Conservation (phyloP, 1,139 yeast genomes). For the Blastobotrys persicus region DNA sequence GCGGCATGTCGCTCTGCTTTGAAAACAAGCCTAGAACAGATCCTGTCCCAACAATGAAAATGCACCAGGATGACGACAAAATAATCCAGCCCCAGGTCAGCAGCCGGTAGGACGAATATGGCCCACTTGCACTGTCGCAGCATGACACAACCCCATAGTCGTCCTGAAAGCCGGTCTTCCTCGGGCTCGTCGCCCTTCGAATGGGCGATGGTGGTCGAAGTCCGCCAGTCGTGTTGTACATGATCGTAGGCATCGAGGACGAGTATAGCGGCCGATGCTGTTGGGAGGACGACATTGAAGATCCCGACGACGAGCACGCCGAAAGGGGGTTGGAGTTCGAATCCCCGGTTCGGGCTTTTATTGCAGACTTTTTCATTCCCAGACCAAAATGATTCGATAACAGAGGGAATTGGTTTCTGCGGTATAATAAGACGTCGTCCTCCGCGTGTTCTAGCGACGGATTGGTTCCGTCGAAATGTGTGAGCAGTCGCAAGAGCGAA, state of each 20-base stretch:
- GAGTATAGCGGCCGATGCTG: neutral
- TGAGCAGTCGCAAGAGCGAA: conserved; percentile 12
- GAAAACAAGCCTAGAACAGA: conserved; percentile 26
- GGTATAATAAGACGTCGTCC: conserved; percentile 14
- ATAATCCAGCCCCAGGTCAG: conserved; percentile 30
- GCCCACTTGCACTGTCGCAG: neutral
- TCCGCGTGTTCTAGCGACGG: conserved; percentile 13
- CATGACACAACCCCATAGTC: conserved; percentile 6
- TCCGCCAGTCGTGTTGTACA: neutral
- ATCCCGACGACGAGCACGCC: neutral
- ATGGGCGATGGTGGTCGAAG: conserved; percentile 8
- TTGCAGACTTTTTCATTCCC: conserved; percentile 8
- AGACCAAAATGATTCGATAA: conserved; percentile 12
- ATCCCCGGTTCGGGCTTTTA: conserved; percentile 7
- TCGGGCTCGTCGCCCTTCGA: conserved; percentile 10
- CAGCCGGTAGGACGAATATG: conserved; percentile 8
- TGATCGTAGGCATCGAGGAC: neutral
- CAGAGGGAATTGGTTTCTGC: conserved; percentile 5
- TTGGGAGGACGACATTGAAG: conserved; percentile 5
- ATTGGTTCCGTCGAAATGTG: conserved; percentile 17
- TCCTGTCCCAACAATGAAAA: conserved; percentile 31
- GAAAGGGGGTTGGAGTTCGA: conserved; percentile 4
- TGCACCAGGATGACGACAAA: conserved; percentile 29
- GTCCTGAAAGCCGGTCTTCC: conserved; percentile 19
- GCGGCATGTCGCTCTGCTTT: conserved; percentile 17